Conservation (phyloP, 768 basidiomycete genomes). For the Tricholoma hemisulphureum region DNA sequence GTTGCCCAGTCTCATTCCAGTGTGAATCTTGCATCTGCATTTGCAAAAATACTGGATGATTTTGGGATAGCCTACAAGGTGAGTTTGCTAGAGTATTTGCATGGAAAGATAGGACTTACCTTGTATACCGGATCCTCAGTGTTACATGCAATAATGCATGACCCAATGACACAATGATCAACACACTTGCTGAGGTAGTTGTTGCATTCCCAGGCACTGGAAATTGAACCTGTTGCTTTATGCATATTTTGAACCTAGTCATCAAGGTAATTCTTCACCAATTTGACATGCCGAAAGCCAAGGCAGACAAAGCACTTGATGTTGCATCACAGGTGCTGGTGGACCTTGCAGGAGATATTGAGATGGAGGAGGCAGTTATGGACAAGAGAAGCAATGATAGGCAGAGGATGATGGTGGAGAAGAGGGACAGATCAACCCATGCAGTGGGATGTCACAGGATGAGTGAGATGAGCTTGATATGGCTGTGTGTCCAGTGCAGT, state of each 20-base stretch:
- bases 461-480: not conserved
- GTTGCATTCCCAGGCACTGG: not conserved
- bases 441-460: no score
- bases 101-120: no score
- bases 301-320: not conserved
- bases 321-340: not conserved
- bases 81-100: no score
- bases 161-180: not conserved
- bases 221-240: not conserved
- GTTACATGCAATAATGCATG: no score
- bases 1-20: no score
- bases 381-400: not conserved
- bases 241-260: no score
- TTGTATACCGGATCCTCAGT: no score
- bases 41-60: not conserved
- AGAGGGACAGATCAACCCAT: no score
- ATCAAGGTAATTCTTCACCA: not conserved
- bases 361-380: not conserved
- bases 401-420: not conserved
- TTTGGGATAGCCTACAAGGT: not conserved
- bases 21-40: no score
- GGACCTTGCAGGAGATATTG: not conserved
- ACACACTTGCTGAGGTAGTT: not conserved
- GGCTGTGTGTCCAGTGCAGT: not conserved
- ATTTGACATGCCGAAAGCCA: constrained; percentile 1